Percentiles rank a stretch among this genome's conserved stretches.
phyloP scores from a whole-genome alignment of 169 alveolate species.

The Eimeria sp. region DNA sequence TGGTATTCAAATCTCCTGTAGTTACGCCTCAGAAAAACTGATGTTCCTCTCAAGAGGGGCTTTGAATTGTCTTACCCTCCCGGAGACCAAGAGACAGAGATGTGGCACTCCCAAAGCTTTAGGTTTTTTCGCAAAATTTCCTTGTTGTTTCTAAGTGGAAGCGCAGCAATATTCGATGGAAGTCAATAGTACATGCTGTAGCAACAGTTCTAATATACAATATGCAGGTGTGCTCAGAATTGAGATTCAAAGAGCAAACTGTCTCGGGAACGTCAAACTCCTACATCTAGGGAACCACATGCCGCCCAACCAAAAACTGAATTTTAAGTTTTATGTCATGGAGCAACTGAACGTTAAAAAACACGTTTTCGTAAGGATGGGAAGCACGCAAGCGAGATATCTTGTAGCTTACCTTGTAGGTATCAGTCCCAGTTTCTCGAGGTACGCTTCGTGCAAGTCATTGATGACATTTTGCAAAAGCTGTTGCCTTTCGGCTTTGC shows the following conservation, averaged over 20 bases:
- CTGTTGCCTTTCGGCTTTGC: conserved; percentile 53
- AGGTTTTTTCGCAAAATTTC: conserved; percentile 6
- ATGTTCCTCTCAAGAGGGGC: neutral
- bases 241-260: neutral
- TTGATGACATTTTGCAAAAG: conserved; percentile 38
- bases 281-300: too few relatives aligned
- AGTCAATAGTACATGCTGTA: neutral
- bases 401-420: conserved; percentile 19
- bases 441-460: conserved; percentile 46
- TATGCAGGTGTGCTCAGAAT: neutral
- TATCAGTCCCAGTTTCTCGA: conserved; percentile 3
- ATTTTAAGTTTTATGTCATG: neutral
- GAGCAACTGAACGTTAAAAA: neutral
- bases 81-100: conserved; percentile 62
- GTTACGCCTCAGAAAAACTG: neutral
- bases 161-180: neutral
- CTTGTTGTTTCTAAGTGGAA: conserved; percentile 1
- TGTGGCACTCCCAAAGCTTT: conserved; percentile 46
- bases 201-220: neutral
- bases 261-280: neutral
- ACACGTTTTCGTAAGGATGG: neutral
- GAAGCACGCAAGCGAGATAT: neutral
- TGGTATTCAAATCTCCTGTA: neutral
- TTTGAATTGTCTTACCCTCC: conserved; percentile 5
- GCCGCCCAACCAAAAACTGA: too few relatives aligned